These are phyloP conservation scores for Pelargonium cotyledonis DNA, from an alignment of 441 rosid genomes.

Conservation along the genomic window DNA sequence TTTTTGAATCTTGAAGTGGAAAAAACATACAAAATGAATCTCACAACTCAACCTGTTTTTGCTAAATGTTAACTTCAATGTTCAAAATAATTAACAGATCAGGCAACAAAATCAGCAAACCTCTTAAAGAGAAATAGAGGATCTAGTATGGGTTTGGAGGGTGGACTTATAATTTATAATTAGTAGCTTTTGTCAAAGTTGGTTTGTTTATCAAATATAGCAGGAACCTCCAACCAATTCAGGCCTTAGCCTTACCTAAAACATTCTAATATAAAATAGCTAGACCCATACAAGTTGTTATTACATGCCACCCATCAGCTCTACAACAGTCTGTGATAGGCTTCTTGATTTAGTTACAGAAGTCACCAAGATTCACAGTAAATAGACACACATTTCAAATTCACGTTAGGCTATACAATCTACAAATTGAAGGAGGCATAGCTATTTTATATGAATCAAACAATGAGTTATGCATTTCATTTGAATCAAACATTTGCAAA, in stretches of 20 bases:
- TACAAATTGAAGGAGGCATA: not conserved
- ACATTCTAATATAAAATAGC: not conserved
- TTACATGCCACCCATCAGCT: not conserved
- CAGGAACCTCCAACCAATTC: not conserved
- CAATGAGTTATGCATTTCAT: no score
- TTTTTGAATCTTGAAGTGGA: not conserved
- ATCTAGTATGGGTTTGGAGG: not conserved
- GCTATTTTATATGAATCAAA: no score
- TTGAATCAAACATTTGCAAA: no score
- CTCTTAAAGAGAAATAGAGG: no score
- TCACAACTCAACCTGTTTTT: not conserved
- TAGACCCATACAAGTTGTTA: not conserved
- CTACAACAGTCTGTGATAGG: not conserved
- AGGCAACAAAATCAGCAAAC: no score
- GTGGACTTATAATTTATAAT: no score
- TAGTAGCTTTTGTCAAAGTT: not conserved
- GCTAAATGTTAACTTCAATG: no score
- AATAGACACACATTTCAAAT: not conserved
- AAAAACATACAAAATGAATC: not conserved
- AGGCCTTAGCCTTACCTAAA: not conserved
- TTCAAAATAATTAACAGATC: no score
- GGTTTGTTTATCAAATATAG: constrained; percentile 3
- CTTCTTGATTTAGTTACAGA: not conserved
- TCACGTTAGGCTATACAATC: not conserved
- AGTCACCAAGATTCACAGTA: not conserved